Conservation (phyloP, 1,284 basidiomycete genomes). For the Ceratobasidium theobromae region DNA sequence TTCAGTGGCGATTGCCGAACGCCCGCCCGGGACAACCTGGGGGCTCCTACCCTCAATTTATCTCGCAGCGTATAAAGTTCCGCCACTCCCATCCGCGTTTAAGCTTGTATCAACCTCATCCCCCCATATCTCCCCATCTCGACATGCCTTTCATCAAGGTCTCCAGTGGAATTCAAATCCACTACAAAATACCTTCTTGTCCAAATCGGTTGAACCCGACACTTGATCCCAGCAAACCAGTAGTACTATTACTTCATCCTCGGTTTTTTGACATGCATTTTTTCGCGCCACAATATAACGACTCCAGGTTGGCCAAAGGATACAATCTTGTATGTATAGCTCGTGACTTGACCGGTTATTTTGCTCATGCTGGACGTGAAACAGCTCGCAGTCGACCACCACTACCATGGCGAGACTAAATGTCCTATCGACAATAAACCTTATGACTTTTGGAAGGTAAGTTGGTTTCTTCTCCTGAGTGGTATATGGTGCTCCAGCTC, state of each 20-base stretch:
- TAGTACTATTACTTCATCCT: slow-evolving; percentile 35
- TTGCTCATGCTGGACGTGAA: neutral
- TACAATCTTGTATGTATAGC: slow-evolving; percentile 33
- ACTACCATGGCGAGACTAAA: slow-evolving; percentile 37
- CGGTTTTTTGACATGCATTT: slow-evolving; percentile 37
- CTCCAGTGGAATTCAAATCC: slow-evolving; percentile 25
- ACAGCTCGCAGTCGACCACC: slow-evolving; percentile 35
- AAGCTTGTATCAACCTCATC: neutral
- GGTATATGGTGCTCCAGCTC: neutral
- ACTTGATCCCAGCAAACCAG: slow-evolving; percentile 34
- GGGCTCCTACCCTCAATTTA: neutral
- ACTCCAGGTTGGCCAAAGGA: slow-evolving; percentile 35
- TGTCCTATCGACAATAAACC: slow-evolving; percentile 34
- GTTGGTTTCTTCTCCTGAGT: neutral
- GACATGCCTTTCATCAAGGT: slow-evolving; percentile 36
- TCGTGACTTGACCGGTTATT: neutral
- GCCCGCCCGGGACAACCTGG: neutral
- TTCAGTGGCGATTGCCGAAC: neutral
- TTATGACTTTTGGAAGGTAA: slow-evolving; percentile 35
- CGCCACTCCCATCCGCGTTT: neutral
- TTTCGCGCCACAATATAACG: slow-evolving; percentile 35
- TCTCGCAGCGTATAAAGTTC: slow-evolving; percentile 1
- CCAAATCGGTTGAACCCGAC: slow-evolving; percentile 34
- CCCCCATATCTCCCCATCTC: neutral
- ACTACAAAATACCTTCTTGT: slow-evolving; percentile 36